phyloP scores from a whole-genome alignment of 768 basidiomycete genomes.

The Podaxis sp. region DNA sequence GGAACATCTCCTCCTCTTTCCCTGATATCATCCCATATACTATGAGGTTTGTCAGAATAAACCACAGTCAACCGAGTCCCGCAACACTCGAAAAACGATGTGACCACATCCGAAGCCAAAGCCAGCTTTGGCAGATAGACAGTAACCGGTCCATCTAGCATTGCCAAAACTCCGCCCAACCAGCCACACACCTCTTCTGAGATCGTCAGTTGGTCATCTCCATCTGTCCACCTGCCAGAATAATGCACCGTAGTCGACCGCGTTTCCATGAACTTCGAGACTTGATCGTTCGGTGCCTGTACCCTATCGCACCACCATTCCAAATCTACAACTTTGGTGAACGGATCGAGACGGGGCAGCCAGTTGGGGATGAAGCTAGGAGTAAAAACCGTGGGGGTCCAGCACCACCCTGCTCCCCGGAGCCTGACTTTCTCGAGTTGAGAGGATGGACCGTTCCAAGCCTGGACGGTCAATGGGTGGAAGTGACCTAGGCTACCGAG shows the following conservation, averaged over 20 bases:
- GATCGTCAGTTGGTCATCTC: not conserved
- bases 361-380: not conserved
- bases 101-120: not conserved
- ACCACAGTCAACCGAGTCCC: not conserved
- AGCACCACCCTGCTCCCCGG: not conserved
- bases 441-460: constrained; percentile 15
- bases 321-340: not conserved
- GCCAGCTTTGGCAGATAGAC: not conserved
- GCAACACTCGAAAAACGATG: not conserved
- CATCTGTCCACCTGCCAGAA: not conserved
- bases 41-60: not conserved
- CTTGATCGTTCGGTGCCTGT: not conserved
- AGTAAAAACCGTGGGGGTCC: not conserved
- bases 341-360: too few relatives aligned
- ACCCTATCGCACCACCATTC: not conserved
- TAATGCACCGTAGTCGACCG: not conserved
- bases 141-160: not conserved
- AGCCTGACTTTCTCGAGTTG: constrained; percentile 1
- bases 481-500: constrained; percentile 8
- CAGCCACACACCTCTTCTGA: not conserved
- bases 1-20: not conserved
- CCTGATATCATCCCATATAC: not conserved
- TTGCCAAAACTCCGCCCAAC: not conserved
- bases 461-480: constrained; percentile 13
- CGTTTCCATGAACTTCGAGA: not conserved